These are phyloP conservation scores for Penstemon barbatus DNA, from an alignment of 257 asterid species.

Conservation along the genomic window DNA sequence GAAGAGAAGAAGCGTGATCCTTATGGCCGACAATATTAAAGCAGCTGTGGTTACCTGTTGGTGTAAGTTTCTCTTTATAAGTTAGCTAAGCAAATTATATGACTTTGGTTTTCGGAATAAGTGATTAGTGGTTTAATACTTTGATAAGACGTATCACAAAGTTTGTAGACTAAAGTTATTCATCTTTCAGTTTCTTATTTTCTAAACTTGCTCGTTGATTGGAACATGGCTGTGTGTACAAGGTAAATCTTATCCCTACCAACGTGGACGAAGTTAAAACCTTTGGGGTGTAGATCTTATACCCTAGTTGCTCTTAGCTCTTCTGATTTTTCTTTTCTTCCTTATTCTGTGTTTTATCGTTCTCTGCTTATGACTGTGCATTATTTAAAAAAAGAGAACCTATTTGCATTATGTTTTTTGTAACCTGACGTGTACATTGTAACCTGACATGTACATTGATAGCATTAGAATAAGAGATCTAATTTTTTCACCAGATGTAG, in stretches of 20 bases:
- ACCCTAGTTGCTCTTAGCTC: conserved; percentile 3
- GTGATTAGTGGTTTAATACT: conserved; percentile 10
- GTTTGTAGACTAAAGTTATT: conserved; percentile 15
- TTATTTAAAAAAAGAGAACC: not conserved
- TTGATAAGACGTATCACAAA: not conserved
- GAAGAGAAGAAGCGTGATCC: conserved; percentile 79
- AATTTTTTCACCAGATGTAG: no score
- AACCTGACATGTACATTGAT: no score
- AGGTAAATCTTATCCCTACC: conserved; percentile 15
- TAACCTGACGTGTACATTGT: not conserved
- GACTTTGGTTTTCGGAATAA: conserved; percentile 22
- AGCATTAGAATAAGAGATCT: no score
- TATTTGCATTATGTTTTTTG: not conserved
- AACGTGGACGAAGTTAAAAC: not conserved
- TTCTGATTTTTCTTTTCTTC: no score
- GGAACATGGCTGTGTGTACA: not conserved
- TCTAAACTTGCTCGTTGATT: conserved; percentile 5
- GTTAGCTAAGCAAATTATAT: conserved; percentile 20
- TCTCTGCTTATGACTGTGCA: conserved; percentile 9
- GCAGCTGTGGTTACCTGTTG: conserved; percentile 80
- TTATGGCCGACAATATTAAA: conserved; percentile 63
- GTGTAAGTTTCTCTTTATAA: conserved; percentile 62
- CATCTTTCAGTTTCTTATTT: conserved; percentile 16
- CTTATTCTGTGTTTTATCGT: not conserved
- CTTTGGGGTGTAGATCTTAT: not conserved